Percentiles rank a stretch among this genome's conserved stretches.
Evolutionary conservation across 2,329 filamentous ascomycete species (phyloP).

Genomic region (Ophiostoma triangulosporum): DNA sequence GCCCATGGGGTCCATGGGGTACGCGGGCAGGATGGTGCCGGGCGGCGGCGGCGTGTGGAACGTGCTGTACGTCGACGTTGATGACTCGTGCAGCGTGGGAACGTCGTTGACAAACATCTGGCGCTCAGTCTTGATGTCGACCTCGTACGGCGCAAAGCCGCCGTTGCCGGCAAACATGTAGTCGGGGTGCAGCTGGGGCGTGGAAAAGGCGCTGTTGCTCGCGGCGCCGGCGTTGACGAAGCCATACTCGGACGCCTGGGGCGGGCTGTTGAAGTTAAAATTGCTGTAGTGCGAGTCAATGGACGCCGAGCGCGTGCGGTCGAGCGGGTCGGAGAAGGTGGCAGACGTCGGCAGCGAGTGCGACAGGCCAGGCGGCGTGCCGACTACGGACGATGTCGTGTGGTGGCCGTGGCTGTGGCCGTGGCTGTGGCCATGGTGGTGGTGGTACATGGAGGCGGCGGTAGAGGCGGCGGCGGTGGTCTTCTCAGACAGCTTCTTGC

Average conservation of each 20-base stretch:
- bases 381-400: constrained; percentile 33
- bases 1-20: constrained; percentile 27
- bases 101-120: constrained; percentile 91
- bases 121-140: constrained; percentile 90
- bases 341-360: constrained; percentile 73
- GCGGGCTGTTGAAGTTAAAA: constrained; percentile 59
- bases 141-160: constrained; percentile 51
- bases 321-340: constrained; percentile 61
- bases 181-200: constrained; percentile 47
- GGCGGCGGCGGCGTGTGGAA: constrained; percentile 65
- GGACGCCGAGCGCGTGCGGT: constrained; percentile 60
- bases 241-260: constrained; percentile 33
- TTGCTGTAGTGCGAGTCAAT: constrained; percentile 66
- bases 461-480: constrained; percentile 24
- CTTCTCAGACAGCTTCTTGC: constrained; percentile 83
- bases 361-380: constrained; percentile 64
- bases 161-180: constrained; percentile 34
- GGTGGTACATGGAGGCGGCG: not conserved
- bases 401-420: constrained; percentile 18
- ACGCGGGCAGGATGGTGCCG: constrained; percentile 50
- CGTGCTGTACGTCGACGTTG: constrained; percentile 86
- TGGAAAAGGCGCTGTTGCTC: constrained; percentile 37
- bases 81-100: constrained; percentile 71
- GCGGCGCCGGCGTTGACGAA: constrained; percentile 3
- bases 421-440: not conserved